phyloP scores from a whole-genome alignment of 768 basidiomycete genomes.

The Rhizopogon roseolus region DNA sequence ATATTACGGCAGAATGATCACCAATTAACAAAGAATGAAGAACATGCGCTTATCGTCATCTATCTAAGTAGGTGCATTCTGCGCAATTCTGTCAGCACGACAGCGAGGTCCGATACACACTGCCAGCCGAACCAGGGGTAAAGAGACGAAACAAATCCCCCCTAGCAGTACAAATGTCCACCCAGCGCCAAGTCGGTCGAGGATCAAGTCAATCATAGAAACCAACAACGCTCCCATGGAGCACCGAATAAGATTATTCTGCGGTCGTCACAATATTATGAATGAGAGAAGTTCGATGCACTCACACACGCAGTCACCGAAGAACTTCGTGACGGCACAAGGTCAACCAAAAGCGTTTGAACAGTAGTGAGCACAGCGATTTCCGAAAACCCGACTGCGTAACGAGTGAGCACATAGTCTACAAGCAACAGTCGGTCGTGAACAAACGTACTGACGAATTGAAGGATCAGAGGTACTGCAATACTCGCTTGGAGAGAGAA shows the following conservation, averaged over 20 bases:
- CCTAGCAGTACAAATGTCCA: conserved; percentile 66
- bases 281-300: conserved; percentile 3
- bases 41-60: background rate
- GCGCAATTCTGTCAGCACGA: conserved; percentile 29
- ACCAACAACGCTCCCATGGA: conserved; percentile 51
- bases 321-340: conserved; percentile 51
- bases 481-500: conserved; percentile 50
- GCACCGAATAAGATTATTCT: conserved; percentile 69
- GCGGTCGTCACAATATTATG: background rate
- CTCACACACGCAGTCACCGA: conserved; percentile 64
- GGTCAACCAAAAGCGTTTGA: conserved; percentile 58
- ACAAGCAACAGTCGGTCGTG: background rate
- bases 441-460: conserved; percentile 27
- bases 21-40: too few species aligned
- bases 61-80: background rate
- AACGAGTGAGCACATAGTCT: background rate
- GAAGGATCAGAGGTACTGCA: conserved; percentile 47
- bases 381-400: conserved; percentile 42
- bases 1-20: too few species aligned
- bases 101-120: conserved; percentile 51
- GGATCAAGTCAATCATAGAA: conserved; percentile 54
- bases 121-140: conserved; percentile 44
- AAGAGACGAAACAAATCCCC: conserved; percentile 30
- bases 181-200: conserved; percentile 49
- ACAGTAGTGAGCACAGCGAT: conserved; percentile 47